A percentile compares a stretch with the other conserved stretches of the same genome.
phyloP scores from a whole-genome alignment of 2,329 filamentous ascomycete genomes.

The Zymoseptoria tritici region DNA sequence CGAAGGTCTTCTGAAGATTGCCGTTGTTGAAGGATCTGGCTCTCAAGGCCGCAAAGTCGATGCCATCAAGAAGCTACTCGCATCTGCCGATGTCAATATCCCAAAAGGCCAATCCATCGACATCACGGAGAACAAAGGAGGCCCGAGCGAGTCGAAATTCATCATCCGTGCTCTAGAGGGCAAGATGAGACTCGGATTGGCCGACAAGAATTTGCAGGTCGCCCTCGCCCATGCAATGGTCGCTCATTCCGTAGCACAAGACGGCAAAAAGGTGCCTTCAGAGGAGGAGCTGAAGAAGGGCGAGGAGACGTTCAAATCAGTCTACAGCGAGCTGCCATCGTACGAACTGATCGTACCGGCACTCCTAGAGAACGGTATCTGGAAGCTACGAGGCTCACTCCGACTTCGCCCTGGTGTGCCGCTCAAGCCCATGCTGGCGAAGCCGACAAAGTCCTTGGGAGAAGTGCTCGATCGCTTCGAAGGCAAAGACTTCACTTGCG shows the following conservation, averaged over 20 bases:
- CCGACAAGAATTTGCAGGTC: slow-evolving; percentile 85
- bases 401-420: slow-evolving; percentile 90
- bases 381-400: slow-evolving; percentile 73
- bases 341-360: slow-evolving; percentile 93
- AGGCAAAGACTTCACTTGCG: slow-evolving; percentile 89
- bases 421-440: slow-evolving; percentile 96
- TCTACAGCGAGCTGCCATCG: slow-evolving; percentile 80
- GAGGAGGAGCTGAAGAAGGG: slow-evolving; percentile 74
- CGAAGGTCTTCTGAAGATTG: slow-evolving; percentile 79
- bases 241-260: slow-evolving; percentile 67
- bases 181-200: slow-evolving; percentile 83
- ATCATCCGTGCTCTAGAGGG: slow-evolving; percentile 90
- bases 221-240: slow-evolving; percentile 84
- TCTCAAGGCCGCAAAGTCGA: slow-evolving; percentile 87
- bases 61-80: slow-evolving; percentile 92
- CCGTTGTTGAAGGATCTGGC: slow-evolving; percentile 76
- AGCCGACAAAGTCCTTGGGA: slow-evolving; percentile 95
- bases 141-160: slow-evolving; percentile 89
- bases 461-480: slow-evolving; percentile 97
- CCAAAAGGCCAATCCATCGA: slow-evolving; percentile 64
- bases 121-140: slow-evolving; percentile 86
- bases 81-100: slow-evolving; percentile 69
- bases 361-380: slow-evolving; percentile 78
- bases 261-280: slow-evolving; percentile 60
- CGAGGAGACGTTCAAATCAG: slow-evolving; percentile 77